Percentiles rank a stretch among this genome's conserved stretches.
Conservation (phyloP, 2,329 filamentous ascomycete species). For the Lasiodiplodia sp. region DNA sequence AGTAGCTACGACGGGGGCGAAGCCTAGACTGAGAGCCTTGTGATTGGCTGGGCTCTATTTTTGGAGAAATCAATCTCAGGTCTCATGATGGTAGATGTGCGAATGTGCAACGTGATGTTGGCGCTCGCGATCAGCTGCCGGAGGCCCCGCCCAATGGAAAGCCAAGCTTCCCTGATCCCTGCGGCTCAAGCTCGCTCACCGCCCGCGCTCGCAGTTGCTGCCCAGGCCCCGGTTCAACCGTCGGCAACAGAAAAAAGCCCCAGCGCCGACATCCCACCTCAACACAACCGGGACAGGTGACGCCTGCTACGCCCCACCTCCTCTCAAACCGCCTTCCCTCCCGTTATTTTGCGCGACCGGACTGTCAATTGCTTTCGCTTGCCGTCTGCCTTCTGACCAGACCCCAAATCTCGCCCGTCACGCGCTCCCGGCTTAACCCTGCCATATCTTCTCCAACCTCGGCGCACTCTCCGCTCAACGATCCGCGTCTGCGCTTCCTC, state of each 20-base stretch:
- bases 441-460: conserved; percentile 4
- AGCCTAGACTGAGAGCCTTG: neutral
- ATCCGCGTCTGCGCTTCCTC: neutral
- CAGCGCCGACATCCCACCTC: conserved; percentile 27
- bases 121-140: conserved; percentile 6
- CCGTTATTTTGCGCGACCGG: neutral
- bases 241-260: conserved; percentile 23
- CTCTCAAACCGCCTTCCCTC: too few species aligned
- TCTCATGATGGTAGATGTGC: neutral
- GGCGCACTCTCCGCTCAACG: conserved; percentile 18
- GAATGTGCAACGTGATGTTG: neutral
- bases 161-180: conserved; percentile 12
- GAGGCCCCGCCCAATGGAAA: neutral
- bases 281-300: conserved; percentile 14
- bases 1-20: neutral
- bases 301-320: neutral
- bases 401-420: neutral
- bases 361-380: neutral
- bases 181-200: conserved; percentile 12
- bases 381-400: neutral
- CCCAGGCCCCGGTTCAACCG: conserved; percentile 15
- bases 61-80: neutral
- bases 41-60: neutral
- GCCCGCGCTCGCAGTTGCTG: neutral
- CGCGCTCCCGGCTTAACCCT: neutral